phyloP scores from a whole-genome alignment of 306 rosid genomes.

The Castanea sativa region DNA sequence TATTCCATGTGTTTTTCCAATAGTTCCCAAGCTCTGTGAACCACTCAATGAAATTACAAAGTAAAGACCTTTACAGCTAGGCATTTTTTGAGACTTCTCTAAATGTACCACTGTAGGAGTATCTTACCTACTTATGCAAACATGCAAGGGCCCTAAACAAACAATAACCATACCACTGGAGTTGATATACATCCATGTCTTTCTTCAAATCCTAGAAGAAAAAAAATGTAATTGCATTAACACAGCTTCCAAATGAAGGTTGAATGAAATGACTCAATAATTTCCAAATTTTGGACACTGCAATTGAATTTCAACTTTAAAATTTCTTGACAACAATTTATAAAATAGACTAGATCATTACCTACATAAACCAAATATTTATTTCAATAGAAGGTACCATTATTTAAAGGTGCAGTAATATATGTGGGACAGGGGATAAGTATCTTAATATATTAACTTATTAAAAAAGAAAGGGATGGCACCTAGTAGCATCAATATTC shows the following conservation, averaged over 20 bases:
- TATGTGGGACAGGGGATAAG: not conserved
- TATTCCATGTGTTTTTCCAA: no score
- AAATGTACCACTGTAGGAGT: no score
- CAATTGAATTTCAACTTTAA: conserved; percentile 30
- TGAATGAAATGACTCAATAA: conserved; percentile 82
- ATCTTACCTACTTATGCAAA: no score
- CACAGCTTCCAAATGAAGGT: conserved; percentile 10
- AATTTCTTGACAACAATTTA: no score
- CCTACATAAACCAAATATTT: no score
- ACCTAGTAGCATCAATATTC: no score
- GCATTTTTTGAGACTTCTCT: no score
- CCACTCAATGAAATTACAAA: no score
- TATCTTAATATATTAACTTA: not conserved
- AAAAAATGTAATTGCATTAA: no score
- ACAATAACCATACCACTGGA: conserved; percentile 85
- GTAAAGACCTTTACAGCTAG: not conserved
- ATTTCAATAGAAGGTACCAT: no score
- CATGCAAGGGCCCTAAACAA: conserved; percentile 65
- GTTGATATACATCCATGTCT: conserved; percentile 60
- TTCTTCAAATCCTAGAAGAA: conserved; percentile 62
- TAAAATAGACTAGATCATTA: no score
- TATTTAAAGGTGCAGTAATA: not conserved
- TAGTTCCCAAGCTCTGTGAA: no score
- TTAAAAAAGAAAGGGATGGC: conserved; percentile 27
- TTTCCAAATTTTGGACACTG: conserved; percentile 95